These are phyloP conservation scores for Penicillium antarcticum DNA, from an alignment of 495 filamentous ascomycete genomes.

Conservation along the genomic window DNA sequence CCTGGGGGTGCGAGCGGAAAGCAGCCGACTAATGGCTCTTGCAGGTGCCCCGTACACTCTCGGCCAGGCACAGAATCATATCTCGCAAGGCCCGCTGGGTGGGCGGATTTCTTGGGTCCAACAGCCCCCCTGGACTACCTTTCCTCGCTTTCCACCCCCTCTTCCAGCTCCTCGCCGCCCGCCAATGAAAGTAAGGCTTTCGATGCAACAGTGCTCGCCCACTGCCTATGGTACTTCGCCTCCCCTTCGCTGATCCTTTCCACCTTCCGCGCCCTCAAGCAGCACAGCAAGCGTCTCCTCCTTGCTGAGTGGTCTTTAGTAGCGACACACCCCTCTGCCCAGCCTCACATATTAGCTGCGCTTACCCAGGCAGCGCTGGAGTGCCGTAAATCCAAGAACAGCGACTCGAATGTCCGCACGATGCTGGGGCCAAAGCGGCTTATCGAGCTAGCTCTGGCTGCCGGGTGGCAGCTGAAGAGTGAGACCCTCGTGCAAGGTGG, in stretches of 20 bases:
- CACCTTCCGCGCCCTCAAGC: slow-evolving; percentile 32
- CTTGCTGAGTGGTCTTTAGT: slow-evolving; percentile 39
- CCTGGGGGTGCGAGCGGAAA: not conserved
- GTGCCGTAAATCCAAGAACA: slow-evolving; percentile 17
- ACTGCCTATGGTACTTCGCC: slow-evolving; percentile 51
- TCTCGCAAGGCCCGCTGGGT: slow-evolving; percentile 33
- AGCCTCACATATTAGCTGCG: slow-evolving; percentile 26
- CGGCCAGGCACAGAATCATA: slow-evolving; percentile 31
- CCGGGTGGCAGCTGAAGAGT: slow-evolving; percentile 28
- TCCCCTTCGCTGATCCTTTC: slow-evolving; percentile 20
- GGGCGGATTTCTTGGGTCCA: slow-evolving; percentile 38
- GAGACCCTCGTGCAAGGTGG: slow-evolving; percentile 23
- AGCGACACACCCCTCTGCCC: slow-evolving; percentile 17
- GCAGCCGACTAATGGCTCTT: slow-evolving; percentile 8
- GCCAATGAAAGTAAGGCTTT: slow-evolving; percentile 21
- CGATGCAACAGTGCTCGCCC: slow-evolving; percentile 44
- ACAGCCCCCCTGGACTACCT: slow-evolving; percentile 25
- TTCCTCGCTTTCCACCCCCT: slow-evolving; percentile 8
- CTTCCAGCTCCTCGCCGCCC: slow-evolving; percentile 11
- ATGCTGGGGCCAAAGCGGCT: slow-evolving; percentile 31
- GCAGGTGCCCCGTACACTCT: slow-evolving; percentile 32
- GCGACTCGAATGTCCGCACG: slow-evolving; percentile 44
- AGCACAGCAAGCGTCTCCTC: slow-evolving; percentile 27
- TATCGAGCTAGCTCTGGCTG: slow-evolving; percentile 22
- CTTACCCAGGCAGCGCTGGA: slow-evolving; percentile 20